phyloP scores from a whole-genome alignment of 257 asterid species.

The Coffea eugenioides region DNA sequence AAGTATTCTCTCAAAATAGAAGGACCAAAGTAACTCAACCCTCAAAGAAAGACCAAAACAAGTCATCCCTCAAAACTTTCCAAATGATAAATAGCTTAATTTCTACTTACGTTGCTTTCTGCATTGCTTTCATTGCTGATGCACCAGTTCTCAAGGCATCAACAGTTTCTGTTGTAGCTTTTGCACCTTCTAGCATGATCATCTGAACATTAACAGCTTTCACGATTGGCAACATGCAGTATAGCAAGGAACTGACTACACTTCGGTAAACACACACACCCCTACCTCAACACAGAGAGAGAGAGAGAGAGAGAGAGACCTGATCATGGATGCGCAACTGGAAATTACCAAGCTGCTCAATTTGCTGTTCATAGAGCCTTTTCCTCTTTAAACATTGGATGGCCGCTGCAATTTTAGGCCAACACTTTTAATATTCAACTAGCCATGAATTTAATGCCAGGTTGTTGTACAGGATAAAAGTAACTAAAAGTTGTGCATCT shows the following conservation, averaged over 20 bases:
- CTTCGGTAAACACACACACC: not conserved
- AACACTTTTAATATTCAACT: not conserved
- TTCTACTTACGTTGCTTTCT: slow-evolving; percentile 45
- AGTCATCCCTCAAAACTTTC: not conserved
- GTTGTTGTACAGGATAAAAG: not conserved
- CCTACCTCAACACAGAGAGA: not conserved
- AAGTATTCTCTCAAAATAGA: not conserved
- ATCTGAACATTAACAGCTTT: slow-evolving; percentile 30
- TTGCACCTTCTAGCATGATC: slow-evolving; percentile 55
- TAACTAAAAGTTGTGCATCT: not conserved
- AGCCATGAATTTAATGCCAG: not conserved
- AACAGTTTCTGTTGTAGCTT: slow-evolving; percentile 58
- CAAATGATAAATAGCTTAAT: not conserved
- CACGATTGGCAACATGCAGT: not conserved
- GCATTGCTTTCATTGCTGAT: slow-evolving; percentile 55
- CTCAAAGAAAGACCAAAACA: not conserved
- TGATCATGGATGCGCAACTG: slow-evolving; percentile 91
- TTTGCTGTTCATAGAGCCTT: slow-evolving; percentile 75
- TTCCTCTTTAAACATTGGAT: slow-evolving; percentile 89
- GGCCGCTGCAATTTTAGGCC: slow-evolving; percentile 55
- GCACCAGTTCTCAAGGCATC: slow-evolving; percentile 56
- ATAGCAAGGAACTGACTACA: not conserved
- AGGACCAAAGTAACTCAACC: not conserved
- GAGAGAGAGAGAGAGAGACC: slow-evolving; percentile 34
- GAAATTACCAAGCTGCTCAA: slow-evolving; percentile 68